Percentiles rank a stretch among this genome's conserved stretches.
Evolutionary conservation across 148 eudicot genomes (phyloP).

Genomic region (Chenopodium suecicum): DNA sequence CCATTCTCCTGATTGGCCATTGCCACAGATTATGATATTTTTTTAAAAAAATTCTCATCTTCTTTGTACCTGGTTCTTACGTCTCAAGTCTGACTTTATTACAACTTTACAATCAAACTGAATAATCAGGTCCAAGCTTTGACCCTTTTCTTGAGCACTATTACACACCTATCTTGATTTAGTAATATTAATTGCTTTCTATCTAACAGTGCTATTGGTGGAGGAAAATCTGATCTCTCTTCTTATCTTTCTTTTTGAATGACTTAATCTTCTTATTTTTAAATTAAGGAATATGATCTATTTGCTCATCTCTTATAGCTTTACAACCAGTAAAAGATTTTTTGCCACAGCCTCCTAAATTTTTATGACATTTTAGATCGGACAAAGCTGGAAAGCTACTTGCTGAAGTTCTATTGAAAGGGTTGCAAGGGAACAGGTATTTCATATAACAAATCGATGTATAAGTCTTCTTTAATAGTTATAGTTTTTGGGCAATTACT

Average conservation of each 20-base stretch:
- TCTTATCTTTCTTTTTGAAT: not conserved
- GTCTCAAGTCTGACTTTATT: not conserved
- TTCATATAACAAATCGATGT: constrained; percentile 9
- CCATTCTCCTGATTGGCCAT: not conserved
- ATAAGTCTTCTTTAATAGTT: constrained; percentile 1
- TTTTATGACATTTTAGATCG: constrained; percentile 48
- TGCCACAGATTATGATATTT: not conserved
- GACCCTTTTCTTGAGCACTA: not conserved
- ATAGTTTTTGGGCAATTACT: not conserved
- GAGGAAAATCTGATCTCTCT: not conserved
- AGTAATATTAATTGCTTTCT: not conserved
- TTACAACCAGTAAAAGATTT: not conserved
- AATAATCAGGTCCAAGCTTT: not conserved
- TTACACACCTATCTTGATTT: not conserved
- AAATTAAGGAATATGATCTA: not conserved
- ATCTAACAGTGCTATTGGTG: not conserved
- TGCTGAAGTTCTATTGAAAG: constrained; percentile 83
- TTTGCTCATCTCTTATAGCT: constrained; percentile 1
- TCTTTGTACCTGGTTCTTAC: not conserved
- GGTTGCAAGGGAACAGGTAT: constrained; percentile 93
- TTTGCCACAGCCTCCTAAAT: not conserved
- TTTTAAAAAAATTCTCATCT: not conserved
- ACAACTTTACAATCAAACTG: not conserved
- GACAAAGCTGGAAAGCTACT: constrained; percentile 98
- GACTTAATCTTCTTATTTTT: not conserved